Base-by-base conservation (phyloP, 2,329 filamentous ascomycete species). In the Sporothrix globosa region DNA sequence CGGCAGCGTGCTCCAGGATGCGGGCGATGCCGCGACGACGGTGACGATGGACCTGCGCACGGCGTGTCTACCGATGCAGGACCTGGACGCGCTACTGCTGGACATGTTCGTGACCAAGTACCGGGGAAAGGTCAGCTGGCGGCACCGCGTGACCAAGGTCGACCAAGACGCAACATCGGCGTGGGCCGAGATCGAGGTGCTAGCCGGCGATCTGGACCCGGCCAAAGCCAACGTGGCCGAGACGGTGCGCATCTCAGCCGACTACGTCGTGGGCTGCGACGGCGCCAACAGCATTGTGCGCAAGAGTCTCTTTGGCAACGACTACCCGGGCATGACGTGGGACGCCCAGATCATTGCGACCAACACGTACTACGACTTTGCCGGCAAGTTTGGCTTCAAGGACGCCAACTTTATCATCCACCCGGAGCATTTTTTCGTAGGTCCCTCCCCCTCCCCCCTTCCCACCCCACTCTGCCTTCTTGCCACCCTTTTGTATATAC, bases 291-390 rank as follows among this genome's bases (percentile, higher is more conserved):
- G 83, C 69, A 76, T 76, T 53, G 81, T 88, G 5, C 77, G 86
- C 44, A 82, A 80, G 72, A 80, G 80, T 0, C 73, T 87, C 5
- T 87, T 88, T 75, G 85, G 85, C 3, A 78, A 81, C n/a, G 82
- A 85, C 41, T 90, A 85, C 72, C 87, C 86, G 0, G 87, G 87
- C 0, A 85, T 85, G 73, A 90, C 87, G 0, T 85, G 87, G 81
- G 83, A 88, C 68, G 81, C 82, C 71, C 86, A 88, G 75, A 87
- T 90, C 70, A 82, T 90, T 19, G 87, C 87, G 58, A 89, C 87
- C 6, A 89, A 90, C 79, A 85, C 87, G 13, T 89, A 89, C 76
- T 88, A 90, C 72, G 85, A 88, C 73, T 88, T 90, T 71, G 79
- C 82, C 17, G 77, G 75, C 7, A 84, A 84, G 72, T 87, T 82